Percentiles rank a stretch among this genome's conserved stretches.
Conservation (phyloP, 192 early-diverging fungal species). For the Endogone sp. region DNA sequence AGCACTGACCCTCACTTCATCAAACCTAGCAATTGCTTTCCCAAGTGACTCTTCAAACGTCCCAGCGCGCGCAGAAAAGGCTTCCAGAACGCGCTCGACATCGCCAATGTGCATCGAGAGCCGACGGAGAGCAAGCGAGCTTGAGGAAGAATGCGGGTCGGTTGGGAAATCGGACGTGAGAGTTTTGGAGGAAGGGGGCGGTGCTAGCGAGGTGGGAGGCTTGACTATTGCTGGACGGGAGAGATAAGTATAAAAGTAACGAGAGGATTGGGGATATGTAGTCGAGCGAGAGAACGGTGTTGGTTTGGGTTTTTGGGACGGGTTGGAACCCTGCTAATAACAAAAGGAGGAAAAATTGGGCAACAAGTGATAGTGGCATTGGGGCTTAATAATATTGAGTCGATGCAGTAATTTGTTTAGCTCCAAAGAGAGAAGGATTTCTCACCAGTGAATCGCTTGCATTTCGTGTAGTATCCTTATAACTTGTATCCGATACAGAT, state of each 20-base stretch:
- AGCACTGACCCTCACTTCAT: background rate
- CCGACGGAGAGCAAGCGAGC: background rate
- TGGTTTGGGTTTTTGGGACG: background rate
- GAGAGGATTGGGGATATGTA: background rate
- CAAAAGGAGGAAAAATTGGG: no score
- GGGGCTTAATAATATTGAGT: no score
- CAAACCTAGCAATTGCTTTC: background rate
- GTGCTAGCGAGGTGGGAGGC: background rate
- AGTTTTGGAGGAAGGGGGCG: background rate
- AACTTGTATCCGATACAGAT: background rate
- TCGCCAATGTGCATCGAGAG: background rate
- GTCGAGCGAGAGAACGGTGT: background rate
- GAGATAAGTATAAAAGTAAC: background rate
- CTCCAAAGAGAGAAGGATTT: background rate
- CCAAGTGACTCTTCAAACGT: background rate
- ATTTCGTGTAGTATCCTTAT: background rate
- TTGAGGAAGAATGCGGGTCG: background rate
- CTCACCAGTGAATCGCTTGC: background rate
- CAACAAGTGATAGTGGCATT: no score
- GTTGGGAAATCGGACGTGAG: background rate
- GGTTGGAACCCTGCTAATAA: no score
- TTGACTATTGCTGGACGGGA: background rate
- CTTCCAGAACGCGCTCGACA: background rate
- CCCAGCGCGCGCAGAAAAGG: background rate
- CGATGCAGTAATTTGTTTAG: no score